Conservation (phyloP, 176 grass and related monocot genomes). For the Carex littledalei region DNA sequence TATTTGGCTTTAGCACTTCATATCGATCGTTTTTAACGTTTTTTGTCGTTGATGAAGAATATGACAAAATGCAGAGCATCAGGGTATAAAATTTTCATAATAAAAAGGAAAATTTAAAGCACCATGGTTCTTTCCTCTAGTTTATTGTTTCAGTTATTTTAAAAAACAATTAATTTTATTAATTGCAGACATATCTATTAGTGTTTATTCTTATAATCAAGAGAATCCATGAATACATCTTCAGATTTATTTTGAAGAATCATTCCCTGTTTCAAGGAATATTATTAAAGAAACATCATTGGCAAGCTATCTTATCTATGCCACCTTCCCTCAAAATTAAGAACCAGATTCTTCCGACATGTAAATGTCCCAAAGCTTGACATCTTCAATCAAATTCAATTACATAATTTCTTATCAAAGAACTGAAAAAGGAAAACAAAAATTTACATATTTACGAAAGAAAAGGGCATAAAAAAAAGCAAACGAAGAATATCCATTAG, state of each 20-base stretch:
- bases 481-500: background rate
- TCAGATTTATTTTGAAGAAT: background rate
- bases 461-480: background rate
- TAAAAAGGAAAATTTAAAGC: background rate
- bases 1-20: background rate
- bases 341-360: background rate
- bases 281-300: background rate
- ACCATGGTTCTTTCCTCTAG: too few relatives aligned
- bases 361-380: background rate
- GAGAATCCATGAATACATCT: background rate
- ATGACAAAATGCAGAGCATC: background rate
- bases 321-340: background rate
- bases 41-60: background rate
- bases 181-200: too few relatives aligned
- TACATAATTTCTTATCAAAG: background rate
- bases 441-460: background rate
- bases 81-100: background rate
- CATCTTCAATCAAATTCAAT: background rate
- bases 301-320: background rate
- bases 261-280: background rate
- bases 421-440: background rate
- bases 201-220: background rate
- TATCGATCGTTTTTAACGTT: background rate
- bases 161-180: too few relatives aligned
- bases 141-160: too few relatives aligned